Percentiles rank a stretch among this genome's conserved stretches.
Evolutionary conservation across 208 protist genomes (phyloP).

Genomic region (Balamuthia mandrillaris): DNA sequence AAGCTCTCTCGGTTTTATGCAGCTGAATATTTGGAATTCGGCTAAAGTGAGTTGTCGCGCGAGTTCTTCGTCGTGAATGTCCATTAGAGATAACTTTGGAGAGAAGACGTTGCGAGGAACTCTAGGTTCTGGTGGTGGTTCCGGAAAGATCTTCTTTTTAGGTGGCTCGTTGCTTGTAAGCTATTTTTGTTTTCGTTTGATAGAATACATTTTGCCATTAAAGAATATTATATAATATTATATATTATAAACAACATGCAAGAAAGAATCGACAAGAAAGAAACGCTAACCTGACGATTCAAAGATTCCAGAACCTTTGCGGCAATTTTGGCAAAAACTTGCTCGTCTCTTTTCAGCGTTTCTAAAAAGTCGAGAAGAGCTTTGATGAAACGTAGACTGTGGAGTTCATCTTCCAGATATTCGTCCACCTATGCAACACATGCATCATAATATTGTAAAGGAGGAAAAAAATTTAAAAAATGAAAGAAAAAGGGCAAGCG

Average conservation of each 20-base stretch:
- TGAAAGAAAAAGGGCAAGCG: background rate
- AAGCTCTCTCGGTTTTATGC: background rate
- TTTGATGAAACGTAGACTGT: background rate
- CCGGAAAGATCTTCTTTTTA: slow-evolving; percentile 27
- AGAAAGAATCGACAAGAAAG: background rate
- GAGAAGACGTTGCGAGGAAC: slow-evolving; percentile 50
- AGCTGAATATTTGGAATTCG: slow-evolving; percentile 53
- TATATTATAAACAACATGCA: background rate
- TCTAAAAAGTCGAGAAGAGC: background rate
- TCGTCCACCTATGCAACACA: background rate
- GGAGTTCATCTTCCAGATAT: background rate
- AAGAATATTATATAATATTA: no score
- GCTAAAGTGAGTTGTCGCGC: slow-evolving; percentile 62
- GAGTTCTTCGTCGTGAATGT: slow-evolving; percentile 63
- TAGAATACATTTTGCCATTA: background rate
- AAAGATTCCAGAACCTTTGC: background rate
- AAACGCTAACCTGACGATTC: background rate
- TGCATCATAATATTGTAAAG: background rate
- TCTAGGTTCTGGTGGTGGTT: background rate
- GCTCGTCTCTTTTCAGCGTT: background rate
- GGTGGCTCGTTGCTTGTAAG: slow-evolving; percentile 2
- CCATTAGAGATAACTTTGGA: slow-evolving; percentile 29
- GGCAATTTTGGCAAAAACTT: background rate
- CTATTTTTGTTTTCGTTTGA: background rate
- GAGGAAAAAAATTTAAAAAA: background rate